Percentiles rank a stretch among this genome's conserved stretches.
Evolutionary conservation across 1,284 basidiomycete genomes (phyloP).

Genomic region (Quambalaria eucalypti): DNA sequence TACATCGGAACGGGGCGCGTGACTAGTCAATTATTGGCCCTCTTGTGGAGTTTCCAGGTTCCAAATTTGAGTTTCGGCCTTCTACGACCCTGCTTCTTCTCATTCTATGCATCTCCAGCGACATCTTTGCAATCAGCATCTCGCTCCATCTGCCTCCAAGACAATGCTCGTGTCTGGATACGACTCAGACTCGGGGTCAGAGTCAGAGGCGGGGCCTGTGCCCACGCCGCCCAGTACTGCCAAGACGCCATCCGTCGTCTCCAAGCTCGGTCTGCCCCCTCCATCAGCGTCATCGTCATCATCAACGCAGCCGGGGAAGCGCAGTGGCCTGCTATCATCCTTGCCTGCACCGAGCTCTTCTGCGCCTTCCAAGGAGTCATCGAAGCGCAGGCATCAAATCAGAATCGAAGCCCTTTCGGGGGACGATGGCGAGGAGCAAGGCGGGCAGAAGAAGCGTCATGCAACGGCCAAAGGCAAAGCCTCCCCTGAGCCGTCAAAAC

Average conservation of each 20-base stretch:
- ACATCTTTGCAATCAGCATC: no score
- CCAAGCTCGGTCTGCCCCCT: not conserved
- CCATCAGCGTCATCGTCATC: not conserved
- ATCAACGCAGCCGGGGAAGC: not conserved
- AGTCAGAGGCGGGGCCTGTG: not conserved
- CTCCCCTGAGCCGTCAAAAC: no score
- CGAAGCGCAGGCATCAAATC: constrained; percentile 6
- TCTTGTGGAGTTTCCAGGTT: no score
- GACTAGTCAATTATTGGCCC: no score
- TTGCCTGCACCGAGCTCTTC: not conserved
- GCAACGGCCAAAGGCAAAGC: no score
- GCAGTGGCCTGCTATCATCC: not conserved
- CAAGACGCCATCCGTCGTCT: not conserved
- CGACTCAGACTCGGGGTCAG: constrained; percentile 8
- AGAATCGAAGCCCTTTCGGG: not conserved
- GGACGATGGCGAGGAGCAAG: constrained; percentile 1
- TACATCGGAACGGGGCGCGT: no score
- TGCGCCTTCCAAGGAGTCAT: no score
- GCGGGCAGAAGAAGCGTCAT: no score
- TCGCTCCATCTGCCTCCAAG: no score
- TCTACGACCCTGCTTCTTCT: no score
- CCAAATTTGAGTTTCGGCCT: no score
- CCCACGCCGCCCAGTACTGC: not conserved
- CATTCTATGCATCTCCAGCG: no score
- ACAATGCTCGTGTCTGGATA: constrained; percentile 9